phyloP scores from a whole-genome alignment of 208 protist genomes.

The Wallacemonas sp. region DNA sequence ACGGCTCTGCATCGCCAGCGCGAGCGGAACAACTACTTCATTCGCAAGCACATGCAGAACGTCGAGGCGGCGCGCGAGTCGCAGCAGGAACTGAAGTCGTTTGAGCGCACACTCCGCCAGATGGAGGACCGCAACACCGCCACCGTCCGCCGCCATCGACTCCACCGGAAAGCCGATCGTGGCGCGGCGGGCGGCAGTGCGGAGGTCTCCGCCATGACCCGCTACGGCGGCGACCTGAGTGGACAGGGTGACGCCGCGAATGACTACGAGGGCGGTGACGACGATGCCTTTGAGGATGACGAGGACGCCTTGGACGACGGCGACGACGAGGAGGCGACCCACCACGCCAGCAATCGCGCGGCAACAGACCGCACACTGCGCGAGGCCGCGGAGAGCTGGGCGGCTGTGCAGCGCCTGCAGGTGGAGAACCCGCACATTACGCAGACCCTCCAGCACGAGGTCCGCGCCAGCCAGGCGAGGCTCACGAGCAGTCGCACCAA shows the following conservation, averaged over 20 bases:
- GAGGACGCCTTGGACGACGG: slow-evolving; percentile 6
- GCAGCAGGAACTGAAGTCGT: slow-evolving; percentile 45
- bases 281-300: not conserved
- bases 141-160: not conserved
- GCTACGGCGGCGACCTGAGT: too few relatives aligned
- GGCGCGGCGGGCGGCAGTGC: not conserved
- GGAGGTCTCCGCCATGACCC: too few relatives aligned
- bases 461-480: slow-evolving; percentile 31
- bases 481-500: slow-evolving; percentile 15
- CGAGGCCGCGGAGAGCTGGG: slow-evolving; percentile 33
- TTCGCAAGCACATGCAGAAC: slow-evolving; percentile 42
- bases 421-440: slow-evolving; percentile 24
- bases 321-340: not conserved
- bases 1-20: slow-evolving; percentile 18
- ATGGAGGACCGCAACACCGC: slow-evolving; percentile 32
- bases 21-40: slow-evolving; percentile 20
- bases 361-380: slow-evolving; percentile 26
- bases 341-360: not conserved
- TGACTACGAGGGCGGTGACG: not conserved
- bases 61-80: slow-evolving; percentile 34
- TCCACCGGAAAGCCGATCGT: not conserved
- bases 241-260: too few relatives aligned
- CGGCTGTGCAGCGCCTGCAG: slow-evolving; percentile 32
- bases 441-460: slow-evolving; percentile 26
- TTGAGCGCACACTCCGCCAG: slow-evolving; percentile 33